Evolutionary conservation across 441 rosid genomes (phyloP).

Genomic region (Arabidopsis lyrata): DNA sequence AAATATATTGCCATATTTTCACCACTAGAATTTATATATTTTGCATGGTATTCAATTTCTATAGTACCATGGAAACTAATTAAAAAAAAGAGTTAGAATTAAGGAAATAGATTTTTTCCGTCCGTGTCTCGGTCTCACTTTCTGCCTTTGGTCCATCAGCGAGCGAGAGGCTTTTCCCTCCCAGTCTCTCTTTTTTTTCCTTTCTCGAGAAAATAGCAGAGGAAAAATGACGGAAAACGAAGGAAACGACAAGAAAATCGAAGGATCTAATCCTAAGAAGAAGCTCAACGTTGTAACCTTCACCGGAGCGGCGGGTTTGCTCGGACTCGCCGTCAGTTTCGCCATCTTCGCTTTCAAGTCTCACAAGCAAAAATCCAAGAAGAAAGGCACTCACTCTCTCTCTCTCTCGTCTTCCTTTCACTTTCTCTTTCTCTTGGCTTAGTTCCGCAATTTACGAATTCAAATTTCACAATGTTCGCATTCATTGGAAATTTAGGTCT

Average conservation of each 20-base stretch:
- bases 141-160: constrained; percentile 16
- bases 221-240: constrained; percentile 50
- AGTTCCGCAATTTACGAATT: constrained; percentile 2
- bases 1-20: too few species aligned
- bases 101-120: not conserved
- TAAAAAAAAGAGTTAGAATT: not conserved
- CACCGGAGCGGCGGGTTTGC: constrained; percentile 80
- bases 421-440: not conserved
- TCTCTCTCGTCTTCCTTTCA: constrained; percentile 8
- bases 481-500: constrained; percentile 57
- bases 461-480: not conserved
- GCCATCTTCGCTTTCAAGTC: constrained; percentile 71
- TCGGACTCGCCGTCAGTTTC: constrained; percentile 67
- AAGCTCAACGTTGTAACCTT: constrained; percentile 58
- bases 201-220: constrained; percentile 7
- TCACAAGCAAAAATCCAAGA: constrained; percentile 56
- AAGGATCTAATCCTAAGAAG: constrained; percentile 47
- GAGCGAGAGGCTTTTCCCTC: constrained; percentile 39
- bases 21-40: too few species aligned
- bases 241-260: constrained; percentile 47
- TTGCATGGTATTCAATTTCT: too few species aligned
- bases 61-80: not conserved
- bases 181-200: not conserved
- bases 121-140: constrained; percentile 1
- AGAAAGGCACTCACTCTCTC: constrained; percentile 54